Percentiles rank a stretch among this genome's conserved stretches.
Conservation (phyloP, 192 early-diverging fungal genomes). For the Umbelopsis isabellina region DNA sequence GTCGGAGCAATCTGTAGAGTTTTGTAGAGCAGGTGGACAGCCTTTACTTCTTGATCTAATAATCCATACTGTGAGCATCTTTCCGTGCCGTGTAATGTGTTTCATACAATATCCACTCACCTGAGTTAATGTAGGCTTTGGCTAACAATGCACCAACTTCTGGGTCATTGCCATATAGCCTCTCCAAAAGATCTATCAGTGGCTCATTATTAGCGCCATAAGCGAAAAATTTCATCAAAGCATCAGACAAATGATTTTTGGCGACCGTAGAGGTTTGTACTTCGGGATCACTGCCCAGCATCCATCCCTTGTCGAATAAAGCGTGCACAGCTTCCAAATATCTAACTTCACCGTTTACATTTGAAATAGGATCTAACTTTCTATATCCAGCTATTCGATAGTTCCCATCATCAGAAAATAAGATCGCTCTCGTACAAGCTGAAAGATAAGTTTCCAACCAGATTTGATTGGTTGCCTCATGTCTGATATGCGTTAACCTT, state of each 20-base stretch:
- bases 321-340: conserved; percentile 83
- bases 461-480: conserved; percentile 71
- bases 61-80: background rate
- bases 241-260: conserved; percentile 89
- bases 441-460: conserved; percentile 94
- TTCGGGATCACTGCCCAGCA: conserved; percentile 89
- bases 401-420: conserved; percentile 88
- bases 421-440: conserved; percentile 85
- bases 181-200: conserved; percentile 82
- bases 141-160: conserved; percentile 91
- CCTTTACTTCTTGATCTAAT: conserved; percentile 90
- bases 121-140: conserved; percentile 65
- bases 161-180: conserved; percentile 74
- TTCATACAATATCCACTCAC: background rate
- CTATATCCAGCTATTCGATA: conserved; percentile 88
- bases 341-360: conserved; percentile 67
- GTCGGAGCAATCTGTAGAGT: conserved; percentile 77
- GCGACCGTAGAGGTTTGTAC: conserved; percentile 90
- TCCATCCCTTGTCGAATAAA: conserved; percentile 92
- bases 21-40: conserved; percentile 85
- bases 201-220: conserved; percentile 79
- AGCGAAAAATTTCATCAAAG: conserved; percentile 87
- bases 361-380: conserved; percentile 87
- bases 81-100: background rate
- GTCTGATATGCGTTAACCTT: conserved; percentile 40